Conservation (phyloP, 768 basidiomycete species). For the Amanita pallidorosea region DNA sequence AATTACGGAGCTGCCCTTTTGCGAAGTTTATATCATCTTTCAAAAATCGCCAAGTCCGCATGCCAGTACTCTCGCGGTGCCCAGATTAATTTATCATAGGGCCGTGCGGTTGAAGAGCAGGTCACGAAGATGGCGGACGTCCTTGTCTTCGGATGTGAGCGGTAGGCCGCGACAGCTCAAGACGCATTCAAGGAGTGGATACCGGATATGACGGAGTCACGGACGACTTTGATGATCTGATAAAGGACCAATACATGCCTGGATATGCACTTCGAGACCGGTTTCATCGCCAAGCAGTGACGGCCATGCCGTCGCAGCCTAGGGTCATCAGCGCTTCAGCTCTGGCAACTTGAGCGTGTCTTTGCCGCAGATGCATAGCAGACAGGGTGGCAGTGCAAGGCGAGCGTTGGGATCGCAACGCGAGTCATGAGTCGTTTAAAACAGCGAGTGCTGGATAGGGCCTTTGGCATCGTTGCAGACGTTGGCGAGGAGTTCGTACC, state of each 20-base stretch:
- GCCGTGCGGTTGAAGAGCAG: conserved; percentile 1
- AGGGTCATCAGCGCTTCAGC: conserved; percentile 1
- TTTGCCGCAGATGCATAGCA: not conserved
- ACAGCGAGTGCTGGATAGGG: conserved; percentile 40
- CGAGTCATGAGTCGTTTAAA: conserved; percentile 15
- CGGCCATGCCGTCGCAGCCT: not conserved
- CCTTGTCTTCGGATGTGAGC: conserved; percentile 7
- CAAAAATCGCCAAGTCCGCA: too few species aligned
- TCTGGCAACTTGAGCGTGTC: not conserved
- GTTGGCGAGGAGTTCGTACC: conserved; percentile 64
- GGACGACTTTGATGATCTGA: conserved; percentile 49
- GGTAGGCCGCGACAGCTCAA: conserved; percentile 8
- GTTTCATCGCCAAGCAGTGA: conserved; percentile 18
- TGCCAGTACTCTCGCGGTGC: too few species aligned
- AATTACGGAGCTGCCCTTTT: too few species aligned
- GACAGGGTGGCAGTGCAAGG: not conserved
- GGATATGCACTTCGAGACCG: conserved; percentile 33
- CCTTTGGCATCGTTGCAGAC: conserved; percentile 39
- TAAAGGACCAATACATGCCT: conserved; percentile 44
- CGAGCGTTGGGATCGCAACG: not conserved
- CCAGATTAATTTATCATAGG: too few species aligned
- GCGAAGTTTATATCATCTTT: too few species aligned
- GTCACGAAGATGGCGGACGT: conserved; percentile 4
- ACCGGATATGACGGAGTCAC: conserved; percentile 40
- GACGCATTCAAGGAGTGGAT: conserved; percentile 26